Conservation (phyloP, 2,329 filamentous ascomycete species). For the Fusarium humuli region DNA sequence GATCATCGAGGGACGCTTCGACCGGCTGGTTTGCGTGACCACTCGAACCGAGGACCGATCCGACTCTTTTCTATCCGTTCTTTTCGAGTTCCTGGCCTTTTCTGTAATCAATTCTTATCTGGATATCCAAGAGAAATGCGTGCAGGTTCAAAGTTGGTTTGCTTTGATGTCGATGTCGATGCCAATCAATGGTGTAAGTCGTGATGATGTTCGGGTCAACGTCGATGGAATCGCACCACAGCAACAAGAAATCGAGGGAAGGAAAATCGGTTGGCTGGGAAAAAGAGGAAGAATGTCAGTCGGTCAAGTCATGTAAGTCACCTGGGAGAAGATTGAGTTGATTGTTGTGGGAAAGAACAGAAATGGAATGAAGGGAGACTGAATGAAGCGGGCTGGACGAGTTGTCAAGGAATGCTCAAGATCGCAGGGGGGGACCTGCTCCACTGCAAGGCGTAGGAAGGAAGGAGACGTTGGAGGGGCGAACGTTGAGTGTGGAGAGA, state of each 20-base stretch:
- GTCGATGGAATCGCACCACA: conserved; percentile 24
- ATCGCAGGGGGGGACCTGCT: conserved; percentile 38
- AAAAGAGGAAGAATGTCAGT: conserved; percentile 37
- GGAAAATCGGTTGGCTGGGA: conserved; percentile 36
- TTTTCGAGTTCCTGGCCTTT: not conserved
- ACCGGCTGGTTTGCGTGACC: conserved; percentile 39
- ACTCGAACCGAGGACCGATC: conserved; percentile 35
- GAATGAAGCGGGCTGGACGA: conserved; percentile 29
- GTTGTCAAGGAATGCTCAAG: conserved; percentile 41
- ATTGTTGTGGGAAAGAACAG: conserved; percentile 42
- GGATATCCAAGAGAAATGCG: conserved; percentile 41
- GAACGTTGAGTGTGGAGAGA: conserved; percentile 4
- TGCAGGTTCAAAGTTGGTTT: not conserved
- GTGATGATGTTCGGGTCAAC: conserved; percentile 17
- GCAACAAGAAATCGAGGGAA: conserved; percentile 25
- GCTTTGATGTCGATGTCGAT: conserved; percentile 8
- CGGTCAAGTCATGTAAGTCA: conserved; percentile 17
- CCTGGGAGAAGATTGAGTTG: conserved; percentile 28
- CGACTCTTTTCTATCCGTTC: conserved; percentile 18
- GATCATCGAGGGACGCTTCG: conserved; percentile 47
- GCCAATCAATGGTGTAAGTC: conserved; percentile 35
- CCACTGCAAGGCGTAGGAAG: conserved; percentile 29
- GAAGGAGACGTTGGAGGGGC: conserved; percentile 19
- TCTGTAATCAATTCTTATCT: conserved; percentile 5
- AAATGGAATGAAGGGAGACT: conserved; percentile 47